phyloP scores from a whole-genome alignment of 2,329 filamentous ascomycete genomes.

The Podosphaera aphanis region DNA sequence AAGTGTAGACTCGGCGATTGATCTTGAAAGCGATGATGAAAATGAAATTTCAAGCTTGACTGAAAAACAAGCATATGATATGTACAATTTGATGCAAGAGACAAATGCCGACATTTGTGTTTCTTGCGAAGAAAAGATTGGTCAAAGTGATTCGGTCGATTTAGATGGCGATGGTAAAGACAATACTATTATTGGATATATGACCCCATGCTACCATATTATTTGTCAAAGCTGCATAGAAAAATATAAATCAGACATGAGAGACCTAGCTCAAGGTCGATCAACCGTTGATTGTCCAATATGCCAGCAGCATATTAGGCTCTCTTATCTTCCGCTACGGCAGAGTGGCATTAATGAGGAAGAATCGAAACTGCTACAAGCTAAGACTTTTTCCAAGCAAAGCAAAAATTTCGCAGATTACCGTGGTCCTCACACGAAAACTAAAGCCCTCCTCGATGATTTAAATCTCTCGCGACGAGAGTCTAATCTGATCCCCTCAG shows the following conservation, averaged over 20 bases:
- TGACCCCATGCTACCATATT: slow-evolving; percentile 74
- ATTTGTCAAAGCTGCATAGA: slow-evolving; percentile 55
- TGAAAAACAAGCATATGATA: slow-evolving; percentile 58
- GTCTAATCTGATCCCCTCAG: slow-evolving; percentile 29
- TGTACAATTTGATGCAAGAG: slow-evolving; percentile 64
- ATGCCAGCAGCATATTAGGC: slow-evolving; percentile 40
- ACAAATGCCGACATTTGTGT: slow-evolving; percentile 55
- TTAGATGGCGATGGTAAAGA: slow-evolving; percentile 27
- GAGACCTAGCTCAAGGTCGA: slow-evolving; percentile 20
- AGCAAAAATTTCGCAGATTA: slow-evolving; percentile 45
- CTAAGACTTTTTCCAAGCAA: slow-evolving; percentile 20
- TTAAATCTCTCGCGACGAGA: slow-evolving; percentile 40
- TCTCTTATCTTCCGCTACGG: slow-evolving; percentile 44
- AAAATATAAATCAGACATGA: slow-evolving; percentile 30
- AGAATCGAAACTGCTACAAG: slow-evolving; percentile 9
- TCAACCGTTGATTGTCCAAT: slow-evolving; percentile 33
- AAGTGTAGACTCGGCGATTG: slow-evolving; percentile 67
- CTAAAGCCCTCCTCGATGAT: slow-evolving; percentile 54
- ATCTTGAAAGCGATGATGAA: slow-evolving; percentile 53
- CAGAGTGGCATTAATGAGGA: slow-evolving; percentile 17
- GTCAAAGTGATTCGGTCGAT: slow-evolving; percentile 30
- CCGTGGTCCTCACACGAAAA: slow-evolving; percentile 77
- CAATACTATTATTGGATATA: slow-evolving; percentile 45
- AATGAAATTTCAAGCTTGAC: slow-evolving; percentile 31
- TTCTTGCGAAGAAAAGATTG: slow-evolving; percentile 42